Percentiles rank a stretch among this genome's conserved stretches.
Conservation (phyloP, 768 basidiomycete genomes). For the Amanita inopinata region DNA sequence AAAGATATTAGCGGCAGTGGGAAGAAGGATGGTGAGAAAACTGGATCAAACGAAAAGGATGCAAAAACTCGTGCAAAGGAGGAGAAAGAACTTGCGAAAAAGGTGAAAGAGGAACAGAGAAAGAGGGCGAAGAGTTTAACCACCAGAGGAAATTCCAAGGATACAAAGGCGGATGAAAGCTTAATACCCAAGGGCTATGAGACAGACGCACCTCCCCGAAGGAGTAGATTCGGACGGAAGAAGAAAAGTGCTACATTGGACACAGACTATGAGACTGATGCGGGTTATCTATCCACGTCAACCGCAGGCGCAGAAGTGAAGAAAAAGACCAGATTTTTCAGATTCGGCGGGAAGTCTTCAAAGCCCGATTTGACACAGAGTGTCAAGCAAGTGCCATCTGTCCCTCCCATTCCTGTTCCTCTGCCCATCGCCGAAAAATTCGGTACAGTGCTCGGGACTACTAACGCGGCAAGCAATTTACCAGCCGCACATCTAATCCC, state of each 20-base stretch:
- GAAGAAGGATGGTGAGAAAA: conserved; percentile 21
- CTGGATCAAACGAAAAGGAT: conserved; percentile 16
- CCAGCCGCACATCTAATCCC: conserved; percentile 5
- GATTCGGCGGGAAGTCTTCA: conserved; percentile 29
- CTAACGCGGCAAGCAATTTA: conserved; percentile 3
- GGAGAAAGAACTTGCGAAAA: conserved; percentile 2
- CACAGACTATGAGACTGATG: conserved; percentile 33
- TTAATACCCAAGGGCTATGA: conserved; percentile 16
- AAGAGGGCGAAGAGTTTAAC: conserved; percentile 26
- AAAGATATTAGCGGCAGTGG: conserved; percentile 12
- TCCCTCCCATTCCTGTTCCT: conserved; percentile 21
- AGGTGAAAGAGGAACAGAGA: conserved; percentile 18
- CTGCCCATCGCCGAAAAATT: conserved; percentile 41
- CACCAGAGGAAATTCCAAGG: conserved; percentile 15
- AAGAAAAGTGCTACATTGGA: conserved; percentile 18
- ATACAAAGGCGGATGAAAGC: conserved; percentile 14
- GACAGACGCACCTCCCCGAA: conserved; percentile 17
- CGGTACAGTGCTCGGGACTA: conserved; percentile 26
- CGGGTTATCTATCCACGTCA: conserved; percentile 17
- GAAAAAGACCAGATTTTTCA: conserved; percentile 36
- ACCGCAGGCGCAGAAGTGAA: conserved; percentile 24
- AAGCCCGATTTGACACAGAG: conserved; percentile 21
- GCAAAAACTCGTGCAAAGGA: conserved; percentile 19
- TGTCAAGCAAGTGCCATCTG: conserved; percentile 13
- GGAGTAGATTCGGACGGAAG: conserved; percentile 18